Conservation (phyloP, 768 basidiomycete species). For the Pleurotus eryngii region DNA sequence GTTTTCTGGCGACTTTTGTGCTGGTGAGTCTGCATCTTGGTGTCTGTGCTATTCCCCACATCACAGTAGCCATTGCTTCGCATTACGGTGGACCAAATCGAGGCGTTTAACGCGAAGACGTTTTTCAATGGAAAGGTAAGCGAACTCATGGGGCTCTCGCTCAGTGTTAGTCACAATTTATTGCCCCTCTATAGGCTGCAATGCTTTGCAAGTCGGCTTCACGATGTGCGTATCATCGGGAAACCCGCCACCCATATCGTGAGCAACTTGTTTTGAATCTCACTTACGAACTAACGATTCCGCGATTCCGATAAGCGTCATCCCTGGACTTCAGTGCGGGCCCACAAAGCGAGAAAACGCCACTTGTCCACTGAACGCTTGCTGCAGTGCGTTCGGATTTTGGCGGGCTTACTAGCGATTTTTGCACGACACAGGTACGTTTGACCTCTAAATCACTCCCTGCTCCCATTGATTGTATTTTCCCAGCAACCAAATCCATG, state of each 20-base stretch:
- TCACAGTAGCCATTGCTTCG: slow-evolving; percentile 12
- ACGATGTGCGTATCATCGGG: slow-evolving; percentile 20
- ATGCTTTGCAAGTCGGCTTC: slow-evolving; percentile 12
- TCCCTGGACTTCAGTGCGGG: slow-evolving; percentile 19
- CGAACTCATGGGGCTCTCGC: background rate
- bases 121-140: slow-evolving; percentile 18
- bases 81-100: slow-evolving; percentile 17
- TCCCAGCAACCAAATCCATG: slow-evolving; percentile 11
- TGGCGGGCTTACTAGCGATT: slow-evolving; percentile 22
- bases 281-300: too few species aligned
- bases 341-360: slow-evolving; percentile 17
- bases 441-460: background rate
- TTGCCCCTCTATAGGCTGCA: slow-evolving; percentile 12
- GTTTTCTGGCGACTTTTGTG: slow-evolving; percentile 11
- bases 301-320: slow-evolving; percentile 10
- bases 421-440: slow-evolving; percentile 16
- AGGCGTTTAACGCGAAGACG: slow-evolving; percentile 16
- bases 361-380: slow-evolving; percentile 20
- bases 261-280: background rate
- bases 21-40: background rate
- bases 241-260: slow-evolving; percentile 19
- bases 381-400: slow-evolving; percentile 23
- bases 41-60: background rate
- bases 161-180: too few species aligned
- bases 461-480: background rate